Percentiles rank a stretch among this genome's conserved stretches.
Conservation (phyloP, 2,329 filamentous ascomycete genomes). For the Pseudogymnoascus sp. region DNA sequence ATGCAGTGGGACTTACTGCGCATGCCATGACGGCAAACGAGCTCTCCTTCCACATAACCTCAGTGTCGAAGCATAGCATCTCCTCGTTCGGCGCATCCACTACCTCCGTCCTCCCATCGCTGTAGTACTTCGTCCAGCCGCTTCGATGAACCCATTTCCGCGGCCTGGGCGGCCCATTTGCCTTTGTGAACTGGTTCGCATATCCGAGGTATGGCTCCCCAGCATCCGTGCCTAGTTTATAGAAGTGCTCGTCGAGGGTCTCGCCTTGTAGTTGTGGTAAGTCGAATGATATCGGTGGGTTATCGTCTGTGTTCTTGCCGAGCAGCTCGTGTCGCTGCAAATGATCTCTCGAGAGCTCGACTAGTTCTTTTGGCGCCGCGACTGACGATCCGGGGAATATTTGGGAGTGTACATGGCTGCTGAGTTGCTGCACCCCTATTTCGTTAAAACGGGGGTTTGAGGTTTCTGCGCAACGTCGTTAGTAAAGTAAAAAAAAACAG, state of each 20-base stretch:
- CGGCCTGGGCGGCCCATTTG: slow-evolving; percentile 50
- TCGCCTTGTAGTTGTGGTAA: slow-evolving; percentile 70
- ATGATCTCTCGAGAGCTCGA: slow-evolving; percentile 75
- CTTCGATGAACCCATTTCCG: slow-evolving; percentile 68
- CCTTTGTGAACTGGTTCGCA: slow-evolving; percentile 65
- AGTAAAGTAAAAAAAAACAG: background rate
- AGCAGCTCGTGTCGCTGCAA: slow-evolving; percentile 76
- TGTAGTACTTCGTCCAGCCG: slow-evolving; percentile 90
- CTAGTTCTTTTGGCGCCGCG: slow-evolving; percentile 59
- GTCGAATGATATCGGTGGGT: slow-evolving; percentile 73
- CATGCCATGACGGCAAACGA: slow-evolving; percentile 96
- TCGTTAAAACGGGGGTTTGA: slow-evolving; percentile 72
- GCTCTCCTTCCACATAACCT: slow-evolving; percentile 92
- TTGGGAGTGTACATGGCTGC: slow-evolving; percentile 71
- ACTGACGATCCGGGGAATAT: slow-evolving; percentile 58
- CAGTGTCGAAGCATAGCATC: slow-evolving; percentile 88
- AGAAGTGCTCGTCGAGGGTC: slow-evolving; percentile 88
- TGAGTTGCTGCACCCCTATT: slow-evolving; percentile 90
- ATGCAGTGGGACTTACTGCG: slow-evolving; percentile 77
- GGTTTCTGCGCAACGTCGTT: slow-evolving; percentile 17
- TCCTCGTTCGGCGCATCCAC: slow-evolving; percentile 71
- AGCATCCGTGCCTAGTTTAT: slow-evolving; percentile 75
- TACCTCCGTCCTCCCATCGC: slow-evolving; percentile 61
- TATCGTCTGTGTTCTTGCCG: slow-evolving; percentile 78
- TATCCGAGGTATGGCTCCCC: slow-evolving; percentile 73